Evolutionary conservation across 352 stramenopile species (phyloP).

Genomic region (Globisporangium cylindrosporum): DNA sequence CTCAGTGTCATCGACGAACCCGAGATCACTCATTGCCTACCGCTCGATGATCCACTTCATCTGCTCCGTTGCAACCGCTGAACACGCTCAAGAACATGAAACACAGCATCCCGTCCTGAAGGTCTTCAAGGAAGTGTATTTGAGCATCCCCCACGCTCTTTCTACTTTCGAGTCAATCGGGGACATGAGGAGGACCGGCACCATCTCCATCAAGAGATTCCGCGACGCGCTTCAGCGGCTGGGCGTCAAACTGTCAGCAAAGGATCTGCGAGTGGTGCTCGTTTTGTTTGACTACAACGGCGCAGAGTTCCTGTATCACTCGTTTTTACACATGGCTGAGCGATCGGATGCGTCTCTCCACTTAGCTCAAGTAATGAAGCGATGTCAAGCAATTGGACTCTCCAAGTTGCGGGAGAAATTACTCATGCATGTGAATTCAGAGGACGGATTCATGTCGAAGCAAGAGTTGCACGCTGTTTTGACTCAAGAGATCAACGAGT

Average conservation of each 20-base stretch:
- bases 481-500: slow-evolving; percentile 29
- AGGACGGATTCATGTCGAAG: slow-evolving; percentile 37
- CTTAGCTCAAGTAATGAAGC: slow-evolving; percentile 23
- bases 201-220: slow-evolving; percentile 45
- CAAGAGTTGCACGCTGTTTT: slow-evolving; percentile 43
- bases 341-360: slow-evolving; percentile 26
- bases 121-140: slow-evolving; percentile 22
- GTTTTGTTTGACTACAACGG: slow-evolving; percentile 51
- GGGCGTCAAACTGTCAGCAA: slow-evolving; percentile 29
- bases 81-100: slow-evolving; percentile 27
- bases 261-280: slow-evolving; percentile 45
- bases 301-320: slow-evolving; percentile 45
- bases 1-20: slow-evolving; percentile 14
- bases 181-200: slow-evolving; percentile 43
- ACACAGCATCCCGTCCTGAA: slow-evolving; percentile 25
- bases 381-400: slow-evolving; percentile 40
- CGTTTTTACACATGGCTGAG: slow-evolving; percentile 36
- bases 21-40: slow-evolving; percentile 32
- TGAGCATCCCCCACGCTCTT: slow-evolving; percentile 32
- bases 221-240: slow-evolving; percentile 35
- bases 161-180: slow-evolving; percentile 39
- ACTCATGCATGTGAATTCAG: slow-evolving; percentile 28
- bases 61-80: slow-evolving; percentile 34
- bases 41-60: slow-evolving; percentile 46
- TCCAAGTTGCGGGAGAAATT: slow-evolving; percentile 37